Base-by-base conservation (phyloP, 2,329 filamentous ascomycete species). In the Cladobotryum mycophilum region DNA sequence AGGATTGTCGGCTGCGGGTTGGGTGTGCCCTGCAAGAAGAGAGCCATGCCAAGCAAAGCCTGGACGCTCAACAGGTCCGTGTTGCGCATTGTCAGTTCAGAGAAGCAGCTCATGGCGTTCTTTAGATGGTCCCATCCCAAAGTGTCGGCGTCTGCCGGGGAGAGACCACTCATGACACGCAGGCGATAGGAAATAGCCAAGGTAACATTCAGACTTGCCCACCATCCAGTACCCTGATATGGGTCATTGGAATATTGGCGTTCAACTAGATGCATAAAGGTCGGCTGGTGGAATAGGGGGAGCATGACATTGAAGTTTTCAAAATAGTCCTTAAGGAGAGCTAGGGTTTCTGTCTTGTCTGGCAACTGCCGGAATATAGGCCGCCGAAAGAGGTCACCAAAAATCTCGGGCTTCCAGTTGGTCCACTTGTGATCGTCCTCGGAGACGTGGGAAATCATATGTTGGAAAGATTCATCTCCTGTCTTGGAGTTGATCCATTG, bases 271-370 rank as follows among this genome's bases (percentile, higher is more conserved):
- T 96, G 91, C 89, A 97, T 97, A 64, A 99, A 99, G 0, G 93
- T 97, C 1, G 92, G 91, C 67, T 96, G 91, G 67, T 99, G 93
- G 63, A 96, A 99, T 4, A 99, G 76, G 5, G 93, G 93, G 64
- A 97, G 96, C 81, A 97, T 92, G 81, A 89, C 93, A 73, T 99
- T 99, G 78, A 99, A 97, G 70, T 96, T 96, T 63, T 95, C 89
- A 59, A 99, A 99, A 64, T 86, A 99, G 67, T 99, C 93, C 67
- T 87, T 89, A 54, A 96, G 81, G 36, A 97, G 73, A 1, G 89
- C 95, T 54, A 95, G 68, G 1, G 90, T 89, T 70, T 96, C 91
- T n/a, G 84, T 77, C 67, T 95, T 95, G 1, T 88, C 76, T 3
- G 93, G 93, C 33, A 97, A 70, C 14, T 84, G 85, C 54, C 86